Conservation (phyloP, 768 basidiomycete genomes). For the Trametes sanguinea region DNA sequence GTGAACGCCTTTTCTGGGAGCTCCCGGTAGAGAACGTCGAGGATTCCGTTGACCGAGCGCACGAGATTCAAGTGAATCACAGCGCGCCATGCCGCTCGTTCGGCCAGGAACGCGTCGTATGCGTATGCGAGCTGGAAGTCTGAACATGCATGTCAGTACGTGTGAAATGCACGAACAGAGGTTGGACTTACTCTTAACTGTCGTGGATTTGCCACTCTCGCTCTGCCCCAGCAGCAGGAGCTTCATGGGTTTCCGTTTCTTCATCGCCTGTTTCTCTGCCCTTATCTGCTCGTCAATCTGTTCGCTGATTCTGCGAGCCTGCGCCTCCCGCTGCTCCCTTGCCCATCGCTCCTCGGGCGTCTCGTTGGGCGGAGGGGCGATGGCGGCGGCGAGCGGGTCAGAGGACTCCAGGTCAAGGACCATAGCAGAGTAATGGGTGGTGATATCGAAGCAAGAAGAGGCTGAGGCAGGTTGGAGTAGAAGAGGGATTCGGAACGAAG, state of each 20-base stretch:
- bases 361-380: constrained; percentile 68
- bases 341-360: constrained; percentile 53
- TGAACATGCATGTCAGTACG: constrained; percentile 23
- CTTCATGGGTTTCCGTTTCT: constrained; percentile 71
- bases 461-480: neutral
- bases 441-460: neutral
- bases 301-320: constrained; percentile 66
- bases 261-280: constrained; percentile 56
- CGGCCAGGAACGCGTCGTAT: constrained; percentile 65
- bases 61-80: constrained; percentile 82
- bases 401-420: constrained; percentile 18
- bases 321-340: constrained; percentile 61
- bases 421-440: constrained; percentile 9
- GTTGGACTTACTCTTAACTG: constrained; percentile 63
- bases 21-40: constrained; percentile 51
- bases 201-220: constrained; percentile 80
- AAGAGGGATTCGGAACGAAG: constrained; percentile 3
- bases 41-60: constrained; percentile 66
- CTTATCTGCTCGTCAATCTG: constrained; percentile 76
- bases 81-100: constrained; percentile 69
- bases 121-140: constrained; percentile 81
- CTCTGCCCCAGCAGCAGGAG: constrained; percentile 72
- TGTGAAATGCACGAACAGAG: neutral
- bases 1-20: constrained; percentile 1
- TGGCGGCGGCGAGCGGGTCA: constrained; percentile 61